These are phyloP conservation scores for Apophysomyces trapeziformis DNA, from an alignment of 371 early-diverging fungal species.

Conservation along the genomic window DNA sequence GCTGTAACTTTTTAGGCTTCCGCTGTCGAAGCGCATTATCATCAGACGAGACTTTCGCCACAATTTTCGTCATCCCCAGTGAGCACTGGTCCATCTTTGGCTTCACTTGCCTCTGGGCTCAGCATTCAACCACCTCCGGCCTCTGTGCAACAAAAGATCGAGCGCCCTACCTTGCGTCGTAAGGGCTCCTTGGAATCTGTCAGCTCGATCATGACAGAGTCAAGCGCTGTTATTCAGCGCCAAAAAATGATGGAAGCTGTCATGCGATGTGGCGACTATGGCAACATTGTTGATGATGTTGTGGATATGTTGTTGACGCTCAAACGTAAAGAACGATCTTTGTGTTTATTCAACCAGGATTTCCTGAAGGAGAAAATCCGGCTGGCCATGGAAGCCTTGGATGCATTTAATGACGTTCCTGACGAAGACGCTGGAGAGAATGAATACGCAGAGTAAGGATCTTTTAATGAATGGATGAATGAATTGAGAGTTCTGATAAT, in stretches of 20 bases:
- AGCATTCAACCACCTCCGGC: constrained; percentile 31
- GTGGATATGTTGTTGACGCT: constrained; percentile 49
- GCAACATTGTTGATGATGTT: constrained; percentile 37
- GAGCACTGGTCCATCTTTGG: constrained; percentile 40
- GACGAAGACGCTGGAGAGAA: constrained; percentile 18
- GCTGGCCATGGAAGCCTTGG: constrained; percentile 45
- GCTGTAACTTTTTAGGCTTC: constrained; percentile 1
- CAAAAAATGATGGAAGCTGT: constrained; percentile 42
- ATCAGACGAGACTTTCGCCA: constrained; percentile 24
- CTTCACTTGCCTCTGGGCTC: constrained; percentile 44
- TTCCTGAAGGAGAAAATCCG: constrained; percentile 43
- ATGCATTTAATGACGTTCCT: constrained; percentile 36
- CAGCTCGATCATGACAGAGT: constrained; percentile 42
- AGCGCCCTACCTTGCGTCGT: constrained; percentile 27
- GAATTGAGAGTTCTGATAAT: too few species aligned
- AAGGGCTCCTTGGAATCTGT: constrained; percentile 40
- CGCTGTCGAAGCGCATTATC: constrained; percentile 21
- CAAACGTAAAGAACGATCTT: constrained; percentile 41
- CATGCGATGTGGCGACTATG: constrained; percentile 37
- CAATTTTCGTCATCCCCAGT: constrained; percentile 41
- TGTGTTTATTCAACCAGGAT: constrained; percentile 49
- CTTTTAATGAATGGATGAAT: background rate
- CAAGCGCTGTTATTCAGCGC: constrained; percentile 32
- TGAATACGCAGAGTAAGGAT: background rate
- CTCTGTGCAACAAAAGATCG: constrained; percentile 3